phyloP scores from a whole-genome alignment of 2,329 filamentous ascomycete species.

The Myrmaecium sp. region DNA sequence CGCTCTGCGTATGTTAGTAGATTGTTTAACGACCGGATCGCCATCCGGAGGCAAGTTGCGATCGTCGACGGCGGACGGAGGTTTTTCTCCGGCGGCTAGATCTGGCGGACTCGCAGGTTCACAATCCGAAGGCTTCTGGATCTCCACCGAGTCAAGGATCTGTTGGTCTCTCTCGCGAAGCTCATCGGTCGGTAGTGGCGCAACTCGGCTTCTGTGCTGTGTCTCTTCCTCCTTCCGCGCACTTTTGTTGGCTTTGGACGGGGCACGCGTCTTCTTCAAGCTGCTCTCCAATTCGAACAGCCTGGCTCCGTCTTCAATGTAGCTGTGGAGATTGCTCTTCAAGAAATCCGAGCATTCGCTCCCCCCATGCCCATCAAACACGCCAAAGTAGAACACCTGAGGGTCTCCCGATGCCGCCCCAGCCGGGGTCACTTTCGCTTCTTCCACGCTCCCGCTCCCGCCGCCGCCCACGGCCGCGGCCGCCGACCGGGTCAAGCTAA shows the following conservation, averaged over 20 bases:
- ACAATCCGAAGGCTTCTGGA: conserved; percentile 27
- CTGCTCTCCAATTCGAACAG: conserved; percentile 67
- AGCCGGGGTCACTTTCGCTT: conserved; percentile 47
- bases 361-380: conserved; percentile 94
- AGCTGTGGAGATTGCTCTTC: conserved; percentile 67
- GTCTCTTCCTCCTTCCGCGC: conserved; percentile 1
- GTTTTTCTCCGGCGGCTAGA: conserved; percentile 10
- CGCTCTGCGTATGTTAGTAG: conserved; percentile 40
- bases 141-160: conserved; percentile 28
- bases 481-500: conserved; percentile 34
- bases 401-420: conserved; percentile 74
- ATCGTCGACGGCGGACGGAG: conserved; percentile 7
- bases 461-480: conserved; percentile 11
- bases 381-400: conserved; percentile 92
- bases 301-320: conserved; percentile 66
- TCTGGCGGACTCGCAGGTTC: conserved; percentile 20
- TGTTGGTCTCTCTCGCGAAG: conserved; percentile 10
- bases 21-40: conserved; percentile 17
- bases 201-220: neutral
- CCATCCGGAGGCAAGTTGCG: conserved; percentile 7
- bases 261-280: conserved; percentile 30
- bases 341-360: conserved; percentile 77
- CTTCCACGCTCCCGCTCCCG: conserved; percentile 9
- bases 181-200: conserved; percentile 1
- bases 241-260: too few relatives aligned